Evolutionary conservation across 2,329 filamentous ascomycete species (phyloP), one percentile per base, ranked within the genome.

Genomic region (Ophiobolus disseminans): DNA sequence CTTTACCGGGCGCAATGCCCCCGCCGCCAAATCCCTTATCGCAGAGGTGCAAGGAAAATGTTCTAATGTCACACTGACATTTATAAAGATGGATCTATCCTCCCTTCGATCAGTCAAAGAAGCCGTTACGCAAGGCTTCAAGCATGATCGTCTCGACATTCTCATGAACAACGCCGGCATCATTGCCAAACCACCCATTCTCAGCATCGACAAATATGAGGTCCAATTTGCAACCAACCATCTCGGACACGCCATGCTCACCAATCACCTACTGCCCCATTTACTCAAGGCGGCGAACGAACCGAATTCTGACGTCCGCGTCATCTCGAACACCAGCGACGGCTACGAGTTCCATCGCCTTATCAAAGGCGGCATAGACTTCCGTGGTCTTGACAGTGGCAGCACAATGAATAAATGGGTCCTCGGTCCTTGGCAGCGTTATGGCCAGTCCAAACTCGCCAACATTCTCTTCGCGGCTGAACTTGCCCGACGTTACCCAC

Each of bases 141-240:
- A 35, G 14, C 20, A 35, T 50, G 26, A 55, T 46, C 65, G 69
- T 2, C 65, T 79, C 3, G 75, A 79, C 48, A 63, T 78, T 31
- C 58, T 78, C 2, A 63, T 78, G 37, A 60, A 66, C 54, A 78
- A 78, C 50, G 77, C 76, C 2, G 76, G 76, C 25, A 64, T 78
- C 23, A 73, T 70, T 46, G 58, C 58, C 2, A 43, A 53, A 17
- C 56, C 62, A 16, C 17, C 70, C 3, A 58, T 50, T 4, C 53
- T 69, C 0, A 78, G 76, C 9, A 55, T 62, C 19, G 75, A 80
- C 22, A 76, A 76, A 23, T 78, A 77, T 54, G 78, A 81, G 55
- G 68, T 77, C 20, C 76, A 79, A 45, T 75, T 80, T 44, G 78
- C 74, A 10, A 76, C 72, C 5, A 80, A 81, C 48, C 73, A 80